Evolutionary conservation across 352 stramenopile genomes (phyloP), one percentile per base, ranked within the genome.

Genomic region (Halophytophthora polymorphica): DNA sequence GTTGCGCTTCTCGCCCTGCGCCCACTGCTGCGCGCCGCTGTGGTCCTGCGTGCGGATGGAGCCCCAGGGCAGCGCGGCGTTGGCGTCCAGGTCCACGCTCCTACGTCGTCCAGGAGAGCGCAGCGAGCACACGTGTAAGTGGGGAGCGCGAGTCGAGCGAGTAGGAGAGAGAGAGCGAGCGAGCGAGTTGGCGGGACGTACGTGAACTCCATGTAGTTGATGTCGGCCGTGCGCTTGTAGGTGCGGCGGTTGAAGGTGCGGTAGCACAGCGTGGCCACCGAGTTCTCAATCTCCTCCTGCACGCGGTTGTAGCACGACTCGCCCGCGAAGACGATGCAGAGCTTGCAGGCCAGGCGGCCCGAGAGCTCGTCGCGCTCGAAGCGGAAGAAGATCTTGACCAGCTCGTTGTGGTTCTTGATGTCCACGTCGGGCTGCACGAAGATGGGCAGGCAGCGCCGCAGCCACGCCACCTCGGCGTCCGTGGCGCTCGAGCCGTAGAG

Each of bases 141-240:
- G 34, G 19, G 15, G 5, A 51, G 18, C 19, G 22, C 10, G n/a
- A 46, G 35, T 18, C 13, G 7, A 54, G 28, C 8, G n/a, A 15
- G 18, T 25, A 53, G 44, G 6, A 39, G 11, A 28, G 12, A n/a
- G 6, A 17, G 15, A 15, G 7, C 29, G 4, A 25, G 41, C 12
- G 15, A 11, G 29, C 4, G 6, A 23, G 11, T 19, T 22, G 11
- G 38, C 19, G 17, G 2, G 34, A 58, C 46, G 56, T 50, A 87
- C 71, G 68, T 68, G 58, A 83, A 95, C 51, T 92, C 82, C 71
- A 95, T 88, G 66, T 92, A 92, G 64, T 95, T 91, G 63, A 95
- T 95, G 61, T 95, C 84, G 15, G 84, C 84, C 42, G 84, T 95
- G 53, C 84, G 80, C 67, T 93, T 90, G 71, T 91, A 92, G 8